Percentiles rank a stretch among this genome's conserved stretches.
These are phyloP conservation scores for Boletus subcaerulescens DNA, from an alignment of 768 basidiomycete genomes.

Conservation along the genomic window DNA sequence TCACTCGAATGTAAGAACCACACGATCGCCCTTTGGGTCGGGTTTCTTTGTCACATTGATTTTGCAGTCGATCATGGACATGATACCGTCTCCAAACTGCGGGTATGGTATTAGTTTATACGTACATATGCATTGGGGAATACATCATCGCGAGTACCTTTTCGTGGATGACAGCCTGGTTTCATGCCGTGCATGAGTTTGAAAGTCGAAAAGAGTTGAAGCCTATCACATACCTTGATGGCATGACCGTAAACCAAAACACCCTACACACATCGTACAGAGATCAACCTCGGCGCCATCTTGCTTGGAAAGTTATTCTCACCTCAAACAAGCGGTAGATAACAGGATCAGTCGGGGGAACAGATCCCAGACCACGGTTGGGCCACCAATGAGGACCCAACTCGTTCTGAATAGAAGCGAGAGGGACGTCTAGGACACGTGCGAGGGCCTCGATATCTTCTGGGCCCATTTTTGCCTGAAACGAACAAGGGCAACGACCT, in stretches of 20 bases:
- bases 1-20: slow-evolving; percentile 77
- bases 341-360: slow-evolving; percentile 75
- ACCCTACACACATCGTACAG: slow-evolving; percentile 37
- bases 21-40: slow-evolving; percentile 77
- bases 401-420: slow-evolving; percentile 37
- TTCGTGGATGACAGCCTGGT: slow-evolving; percentile 71
- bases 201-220: not conserved
- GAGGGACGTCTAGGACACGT: slow-evolving; percentile 46
- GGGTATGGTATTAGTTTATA: not conserved
- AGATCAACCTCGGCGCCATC: not conserved
- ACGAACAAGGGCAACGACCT: not conserved
- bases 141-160: slow-evolving; percentile 41
- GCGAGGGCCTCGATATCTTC: slow-evolving; percentile 59
- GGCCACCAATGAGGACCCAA: slow-evolving; percentile 74
- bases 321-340: slow-evolving; percentile 84
- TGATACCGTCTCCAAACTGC: slow-evolving; percentile 83
- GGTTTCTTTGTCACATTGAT: slow-evolving; percentile 64
- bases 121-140: not conserved
- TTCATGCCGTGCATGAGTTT: not conserved
- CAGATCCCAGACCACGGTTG: slow-evolving; percentile 61
- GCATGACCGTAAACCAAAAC: slow-evolving; percentile 76
- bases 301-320: slow-evolving; percentile 2
- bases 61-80: slow-evolving; percentile 87
- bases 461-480: slow-evolving; percentile 62
- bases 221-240: slow-evolving; percentile 55